These are phyloP conservation scores for Fraxinus quadrangulata DNA, from an alignment of 257 asterid genomes.

Conservation along the genomic window DNA sequence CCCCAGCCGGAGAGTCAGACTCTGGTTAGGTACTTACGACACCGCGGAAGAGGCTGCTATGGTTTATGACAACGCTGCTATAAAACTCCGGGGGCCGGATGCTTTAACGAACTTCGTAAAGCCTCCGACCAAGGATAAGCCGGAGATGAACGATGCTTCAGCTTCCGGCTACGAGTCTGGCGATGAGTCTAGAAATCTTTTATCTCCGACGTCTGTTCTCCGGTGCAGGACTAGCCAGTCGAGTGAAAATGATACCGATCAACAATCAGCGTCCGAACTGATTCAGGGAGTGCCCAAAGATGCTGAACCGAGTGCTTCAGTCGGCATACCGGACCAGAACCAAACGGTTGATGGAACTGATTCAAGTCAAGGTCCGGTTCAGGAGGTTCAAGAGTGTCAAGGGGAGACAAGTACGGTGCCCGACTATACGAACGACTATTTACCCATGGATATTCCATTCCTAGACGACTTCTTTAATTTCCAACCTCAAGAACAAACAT, in stretches of 20 bases:
- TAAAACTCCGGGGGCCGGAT: constrained; percentile 60
- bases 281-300: constrained; percentile 16
- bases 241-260: constrained; percentile 35
- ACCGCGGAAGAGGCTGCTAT: constrained; percentile 79
- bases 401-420: constrained; percentile 52
- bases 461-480: constrained; percentile 60
- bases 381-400: constrained; percentile 45
- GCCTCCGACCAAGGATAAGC: constrained; percentile 25
- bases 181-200: constrained; percentile 49
- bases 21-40: constrained; percentile 71
- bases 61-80: constrained; percentile 75
- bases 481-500: constrained; percentile 36
- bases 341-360: constrained; percentile 18
- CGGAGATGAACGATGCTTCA: constrained; percentile 29
- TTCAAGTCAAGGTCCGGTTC: constrained; percentile 15
- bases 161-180: constrained; percentile 64
- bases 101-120: constrained; percentile 51
- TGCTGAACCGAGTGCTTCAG: constrained; percentile 21
- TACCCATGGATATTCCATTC: constrained; percentile 62
- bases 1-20: constrained; percentile 45
- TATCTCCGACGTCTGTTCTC: constrained; percentile 45
- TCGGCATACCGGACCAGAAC: constrained; percentile 4
- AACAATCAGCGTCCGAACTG: constrained; percentile 32
- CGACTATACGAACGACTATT: constrained; percentile 50
- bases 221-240: constrained; percentile 41